Evolutionary conservation across 441 rosid genomes (phyloP), one percentile per base, ranked within the genome.

Genomic region (Kokia cookei): DNA sequence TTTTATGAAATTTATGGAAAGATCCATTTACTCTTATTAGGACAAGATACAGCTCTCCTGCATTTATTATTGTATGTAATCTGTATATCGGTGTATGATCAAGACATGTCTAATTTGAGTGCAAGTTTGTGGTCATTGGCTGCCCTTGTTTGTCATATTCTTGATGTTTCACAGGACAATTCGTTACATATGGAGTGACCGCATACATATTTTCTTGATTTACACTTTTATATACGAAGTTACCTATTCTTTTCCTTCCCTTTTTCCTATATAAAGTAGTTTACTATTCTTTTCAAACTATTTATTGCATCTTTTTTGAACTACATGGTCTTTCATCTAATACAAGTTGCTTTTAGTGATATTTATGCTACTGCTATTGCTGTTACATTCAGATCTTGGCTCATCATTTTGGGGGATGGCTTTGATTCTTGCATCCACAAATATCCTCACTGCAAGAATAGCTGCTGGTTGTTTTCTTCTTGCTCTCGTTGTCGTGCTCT

Each of bases 371-470:
- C 1, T 32, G 40, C 14, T 11, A 54, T 78, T 71, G 59, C 77
- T 69, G 71, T 58, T 62, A 78, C 14, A 22, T 57, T 65, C 85
- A 93, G 98, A 93, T 86, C 90, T 93, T 69, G 98, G 97, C 40
- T 93, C 97, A 45, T 92, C 98, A 61, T 93, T 93, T 84, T 93
- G 98, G 98, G 98, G 98, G 82, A 93, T 93, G 98, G 85, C 84
- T 75, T 84, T 93, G 85, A 86, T 93, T 65, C 96, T 93, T 82
- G 94, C 97, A 73, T 91, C 98, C 10, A 90, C 98, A 64, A 89
- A 91, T 84, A 87, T 90, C 43, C 37, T 84, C 13, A 85, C 96
- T 35, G 96, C 98, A 65, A 90, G 97, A 83, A 90, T 91, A 77
- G 98, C 97, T 68, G 98, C 96, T 10, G 98, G 86, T 83, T 87